A percentile compares a stretch with the other conserved stretches of the same genome.
Conservation (phyloP, 169 alveolate species). For the Miamiensis avidus region DNA sequence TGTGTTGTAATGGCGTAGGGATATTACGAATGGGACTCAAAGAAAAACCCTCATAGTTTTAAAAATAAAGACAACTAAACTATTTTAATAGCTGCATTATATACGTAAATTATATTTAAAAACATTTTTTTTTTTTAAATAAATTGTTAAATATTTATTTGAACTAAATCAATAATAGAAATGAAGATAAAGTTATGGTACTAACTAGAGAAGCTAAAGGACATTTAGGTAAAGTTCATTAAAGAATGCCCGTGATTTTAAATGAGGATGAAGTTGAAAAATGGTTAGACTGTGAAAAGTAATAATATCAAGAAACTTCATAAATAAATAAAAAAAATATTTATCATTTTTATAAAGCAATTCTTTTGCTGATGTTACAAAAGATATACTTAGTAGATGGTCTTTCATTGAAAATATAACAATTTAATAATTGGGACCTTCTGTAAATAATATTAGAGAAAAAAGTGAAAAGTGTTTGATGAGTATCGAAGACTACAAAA, state of each 20-base stretch:
- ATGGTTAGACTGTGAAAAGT: background rate
- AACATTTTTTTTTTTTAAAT: too few species aligned
- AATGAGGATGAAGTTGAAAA: background rate
- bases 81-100: background rate
- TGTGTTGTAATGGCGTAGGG: background rate
- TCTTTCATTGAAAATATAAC: background rate
- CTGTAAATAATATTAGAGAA: background rate
- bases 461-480: background rate
- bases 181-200: background rate
- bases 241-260: background rate
- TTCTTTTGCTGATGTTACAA: background rate
- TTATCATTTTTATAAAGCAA: too few species aligned
- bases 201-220: background rate
- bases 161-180: background rate
- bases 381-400: background rate
- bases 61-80: background rate
- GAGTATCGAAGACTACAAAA: background rate
- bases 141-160: too few species aligned
- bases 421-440: background rate
- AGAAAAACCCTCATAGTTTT: background rate
- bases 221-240: background rate
- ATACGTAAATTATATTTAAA: background rate
- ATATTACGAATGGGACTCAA: background rate
- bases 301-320: background rate
- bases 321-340: too few species aligned